Conservation (phyloP, 2,329 filamentous ascomycete species). For the Xenosphaeropsis pyriputrescens region DNA sequence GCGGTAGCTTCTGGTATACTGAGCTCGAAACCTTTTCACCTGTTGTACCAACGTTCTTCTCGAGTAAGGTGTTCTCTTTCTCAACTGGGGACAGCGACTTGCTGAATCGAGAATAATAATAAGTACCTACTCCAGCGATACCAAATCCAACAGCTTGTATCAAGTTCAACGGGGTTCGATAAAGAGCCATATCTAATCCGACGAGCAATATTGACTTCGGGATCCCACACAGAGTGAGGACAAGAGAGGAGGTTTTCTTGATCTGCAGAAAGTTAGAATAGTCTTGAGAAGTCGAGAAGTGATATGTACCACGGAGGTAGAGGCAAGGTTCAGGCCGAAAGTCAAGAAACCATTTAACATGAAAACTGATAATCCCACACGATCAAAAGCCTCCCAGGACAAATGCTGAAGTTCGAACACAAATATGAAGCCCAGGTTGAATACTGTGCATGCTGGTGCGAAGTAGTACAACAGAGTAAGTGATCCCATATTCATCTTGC, state of each 20-base stretch:
- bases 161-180: constrained; percentile 54
- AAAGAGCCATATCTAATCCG: constrained; percentile 60
- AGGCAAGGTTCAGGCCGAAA: constrained; percentile 69
- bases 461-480: constrained; percentile 84
- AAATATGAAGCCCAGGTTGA: constrained; percentile 56
- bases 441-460: constrained; percentile 67
- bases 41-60: too few species aligned
- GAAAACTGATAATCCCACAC: constrained; percentile 49
- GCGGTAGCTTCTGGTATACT: too few species aligned
- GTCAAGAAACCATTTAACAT: constrained; percentile 64
- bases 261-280: constrained; percentile 36
- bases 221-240: constrained; percentile 75
- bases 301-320: constrained; percentile 64
- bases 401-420: constrained; percentile 24
- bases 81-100: neutral
- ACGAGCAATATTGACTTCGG: constrained; percentile 82
- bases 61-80: neutral
- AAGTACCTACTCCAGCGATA: constrained; percentile 32
- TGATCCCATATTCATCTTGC: constrained; percentile 59
- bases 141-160: constrained; percentile 68
- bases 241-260: constrained; percentile 73
- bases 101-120: constrained; percentile 1
- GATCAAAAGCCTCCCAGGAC: constrained; percentile 35
- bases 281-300: neutral
- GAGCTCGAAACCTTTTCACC: too few species aligned